Evolutionary conservation across 768 basidiomycete genomes (phyloP).

Genomic region (Sporobolomyces phaffii): DNA sequence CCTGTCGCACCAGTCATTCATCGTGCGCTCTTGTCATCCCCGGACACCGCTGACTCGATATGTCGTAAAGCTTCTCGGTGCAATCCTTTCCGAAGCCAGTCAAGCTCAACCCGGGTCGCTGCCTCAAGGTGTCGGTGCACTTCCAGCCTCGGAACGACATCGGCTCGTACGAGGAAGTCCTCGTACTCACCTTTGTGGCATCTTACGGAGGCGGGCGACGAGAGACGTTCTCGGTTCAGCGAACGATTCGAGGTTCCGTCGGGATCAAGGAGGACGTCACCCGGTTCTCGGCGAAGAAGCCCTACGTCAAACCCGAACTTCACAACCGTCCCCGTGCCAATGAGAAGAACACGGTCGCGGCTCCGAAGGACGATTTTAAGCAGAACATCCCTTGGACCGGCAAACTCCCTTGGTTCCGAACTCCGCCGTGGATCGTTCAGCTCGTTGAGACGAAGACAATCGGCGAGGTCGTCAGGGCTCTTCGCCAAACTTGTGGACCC

Average conservation of each 20-base stretch:
- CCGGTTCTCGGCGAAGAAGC: background rate
- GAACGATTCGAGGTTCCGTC: background rate
- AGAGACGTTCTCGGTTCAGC: background rate
- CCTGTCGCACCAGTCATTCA: background rate
- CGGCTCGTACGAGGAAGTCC: background rate
- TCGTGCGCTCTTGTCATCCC: background rate
- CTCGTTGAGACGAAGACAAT: background rate
- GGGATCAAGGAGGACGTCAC: background rate
- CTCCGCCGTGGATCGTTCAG: background rate
- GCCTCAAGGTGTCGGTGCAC: background rate
- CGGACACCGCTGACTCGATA: background rate
- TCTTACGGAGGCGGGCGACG: background rate
- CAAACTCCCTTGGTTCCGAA: background rate
- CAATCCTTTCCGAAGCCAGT: background rate
- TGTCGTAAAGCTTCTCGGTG: constrained; percentile 5
- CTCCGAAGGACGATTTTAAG: constrained; percentile 10
- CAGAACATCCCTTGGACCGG: constrained; percentile 21
- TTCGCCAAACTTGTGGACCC: background rate
- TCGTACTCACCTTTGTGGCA: background rate
- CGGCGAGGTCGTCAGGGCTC: background rate
- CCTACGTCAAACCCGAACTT: constrained; percentile 2
- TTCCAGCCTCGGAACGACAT: constrained; percentile 16
- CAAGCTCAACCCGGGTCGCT: background rate
- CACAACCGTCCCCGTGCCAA: background rate
- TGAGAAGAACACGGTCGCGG: background rate